phyloP scores from a whole-genome alignment of 2,329 filamentous ascomycete species.

The Sarocladiaceae sp. region DNA sequence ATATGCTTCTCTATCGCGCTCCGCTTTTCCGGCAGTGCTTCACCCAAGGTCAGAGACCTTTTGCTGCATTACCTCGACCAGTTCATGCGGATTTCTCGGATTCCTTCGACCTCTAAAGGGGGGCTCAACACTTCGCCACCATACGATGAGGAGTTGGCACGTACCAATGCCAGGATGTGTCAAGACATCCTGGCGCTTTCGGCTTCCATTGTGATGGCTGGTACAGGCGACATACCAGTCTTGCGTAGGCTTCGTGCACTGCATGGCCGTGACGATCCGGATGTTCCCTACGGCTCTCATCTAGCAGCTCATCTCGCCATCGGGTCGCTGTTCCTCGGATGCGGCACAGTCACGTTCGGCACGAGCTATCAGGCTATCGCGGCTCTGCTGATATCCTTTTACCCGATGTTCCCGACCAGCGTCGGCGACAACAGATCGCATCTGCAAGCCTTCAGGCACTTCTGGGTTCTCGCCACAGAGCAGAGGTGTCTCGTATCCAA shows the following conservation, averaged over 20 bases:
- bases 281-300: constrained; percentile 88
- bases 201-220: constrained; percentile 86
- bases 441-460: constrained; percentile 90
- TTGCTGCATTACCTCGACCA: constrained; percentile 80
- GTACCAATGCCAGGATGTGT: constrained; percentile 81
- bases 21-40: constrained; percentile 67
- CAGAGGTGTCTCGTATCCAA: constrained; percentile 81
- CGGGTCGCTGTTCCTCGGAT: constrained; percentile 83
- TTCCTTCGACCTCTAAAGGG: constrained; percentile 27
- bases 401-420: constrained; percentile 81
- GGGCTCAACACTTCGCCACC: constrained; percentile 27
- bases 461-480: constrained; percentile 93
- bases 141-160: constrained; percentile 80
- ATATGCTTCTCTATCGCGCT: constrained; percentile 76
- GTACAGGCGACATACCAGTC: constrained; percentile 80
- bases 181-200: constrained; percentile 82
- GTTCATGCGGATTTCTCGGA: constrained; percentile 69
- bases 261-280: constrained; percentile 77
- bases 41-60: constrained; percentile 67
- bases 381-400: constrained; percentile 82
- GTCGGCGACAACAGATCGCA: constrained; percentile 94
- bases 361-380: constrained; percentile 84
- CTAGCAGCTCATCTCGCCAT: constrained; percentile 89
- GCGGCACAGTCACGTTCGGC: constrained; percentile 86
- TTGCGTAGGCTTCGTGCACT: constrained; percentile 80